A percentile compares a stretch with the other conserved stretches of the same genome.
Evolutionary conservation across 352 stramenopile species (phyloP).

Genomic region (Phytophthora podocarpi): DNA sequence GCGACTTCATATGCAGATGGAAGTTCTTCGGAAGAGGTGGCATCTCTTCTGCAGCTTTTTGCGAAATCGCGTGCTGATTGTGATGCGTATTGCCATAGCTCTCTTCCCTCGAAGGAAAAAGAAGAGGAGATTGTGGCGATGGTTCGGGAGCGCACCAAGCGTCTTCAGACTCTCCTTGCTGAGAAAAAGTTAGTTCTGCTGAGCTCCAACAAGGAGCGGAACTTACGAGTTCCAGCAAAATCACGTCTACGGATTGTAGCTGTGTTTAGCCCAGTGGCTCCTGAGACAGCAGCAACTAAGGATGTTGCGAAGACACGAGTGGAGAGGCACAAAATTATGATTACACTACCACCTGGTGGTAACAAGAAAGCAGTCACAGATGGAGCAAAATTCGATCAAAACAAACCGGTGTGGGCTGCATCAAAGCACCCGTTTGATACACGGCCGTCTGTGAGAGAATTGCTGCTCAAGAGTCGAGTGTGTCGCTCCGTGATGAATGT

Average conservation of each 20-base stretch:
- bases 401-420: constrained; percentile 62
- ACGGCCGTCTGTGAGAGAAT: constrained; percentile 74
- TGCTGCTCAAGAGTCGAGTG: constrained; percentile 85
- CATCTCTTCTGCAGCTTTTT: constrained; percentile 69
- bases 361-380: constrained; percentile 85
- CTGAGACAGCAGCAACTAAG: constrained; percentile 36
- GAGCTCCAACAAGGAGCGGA: constrained; percentile 72
- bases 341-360: constrained; percentile 81
- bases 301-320: constrained; percentile 71
- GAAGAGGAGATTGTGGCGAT: constrained; percentile 83
- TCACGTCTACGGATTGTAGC: constrained; percentile 79
- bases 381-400: constrained; percentile 60
- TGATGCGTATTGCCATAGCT: constrained; percentile 75
- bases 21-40: constrained; percentile 49
- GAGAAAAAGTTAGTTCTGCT: constrained; percentile 78
- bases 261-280: constrained; percentile 65
- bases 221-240: constrained; percentile 81
- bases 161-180: constrained; percentile 65
- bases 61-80: constrained; percentile 68
- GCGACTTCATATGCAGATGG: constrained; percentile 11
- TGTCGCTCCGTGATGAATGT: constrained; percentile 90
- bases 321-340: constrained; percentile 90
- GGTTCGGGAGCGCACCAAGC: constrained; percentile 72
- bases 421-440: constrained; percentile 87
- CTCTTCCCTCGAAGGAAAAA: constrained; percentile 62